Conservation (phyloP, 2,329 filamentous ascomycete species). For the Beauveria medogensis region DNA sequence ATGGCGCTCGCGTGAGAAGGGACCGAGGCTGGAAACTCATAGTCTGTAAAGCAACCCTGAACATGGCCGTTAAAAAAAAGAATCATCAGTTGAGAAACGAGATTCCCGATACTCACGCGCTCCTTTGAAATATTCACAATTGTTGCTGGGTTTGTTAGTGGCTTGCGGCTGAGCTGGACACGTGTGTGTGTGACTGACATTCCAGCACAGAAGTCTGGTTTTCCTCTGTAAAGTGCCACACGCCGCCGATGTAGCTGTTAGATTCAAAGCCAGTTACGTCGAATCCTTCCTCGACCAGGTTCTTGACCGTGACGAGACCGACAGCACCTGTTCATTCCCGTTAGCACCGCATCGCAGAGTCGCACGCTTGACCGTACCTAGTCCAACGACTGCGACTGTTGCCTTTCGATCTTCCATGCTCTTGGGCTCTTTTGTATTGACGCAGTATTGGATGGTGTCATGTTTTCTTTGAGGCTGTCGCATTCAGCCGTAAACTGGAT, state of each 20-base stretch:
- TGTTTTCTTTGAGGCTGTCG: background rate
- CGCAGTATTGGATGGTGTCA: background rate
- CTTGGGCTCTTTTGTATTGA: background rate
- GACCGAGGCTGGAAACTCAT: conserved; percentile 22
- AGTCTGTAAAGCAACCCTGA: conserved; percentile 25
- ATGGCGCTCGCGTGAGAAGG: conserved; percentile 18
- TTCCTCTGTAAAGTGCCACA: conserved; percentile 35
- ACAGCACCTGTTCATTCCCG: background rate
- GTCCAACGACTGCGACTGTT: background rate
- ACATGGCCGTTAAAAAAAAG: conserved; percentile 14
- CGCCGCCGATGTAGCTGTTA: conserved; percentile 31
- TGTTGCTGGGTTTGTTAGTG: conserved; percentile 17
- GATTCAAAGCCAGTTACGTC: conserved; percentile 35
- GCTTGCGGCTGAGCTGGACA: background rate
- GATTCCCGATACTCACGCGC: conserved; percentile 16
- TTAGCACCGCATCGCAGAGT: background rate
- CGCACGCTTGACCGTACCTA: background rate
- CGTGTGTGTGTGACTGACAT: conserved; percentile 17
- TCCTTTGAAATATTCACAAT: conserved; percentile 26
- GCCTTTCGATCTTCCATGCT: background rate
- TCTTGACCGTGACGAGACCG: conserved; percentile 12
- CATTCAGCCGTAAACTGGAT: background rate
- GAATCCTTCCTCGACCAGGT: conserved; percentile 36
- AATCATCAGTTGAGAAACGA: background rate
- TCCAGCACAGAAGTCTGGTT: conserved; percentile 29